phyloP scores from a whole-genome alignment of 768 basidiomycete species.

The Amanita fuliginea region DNA sequence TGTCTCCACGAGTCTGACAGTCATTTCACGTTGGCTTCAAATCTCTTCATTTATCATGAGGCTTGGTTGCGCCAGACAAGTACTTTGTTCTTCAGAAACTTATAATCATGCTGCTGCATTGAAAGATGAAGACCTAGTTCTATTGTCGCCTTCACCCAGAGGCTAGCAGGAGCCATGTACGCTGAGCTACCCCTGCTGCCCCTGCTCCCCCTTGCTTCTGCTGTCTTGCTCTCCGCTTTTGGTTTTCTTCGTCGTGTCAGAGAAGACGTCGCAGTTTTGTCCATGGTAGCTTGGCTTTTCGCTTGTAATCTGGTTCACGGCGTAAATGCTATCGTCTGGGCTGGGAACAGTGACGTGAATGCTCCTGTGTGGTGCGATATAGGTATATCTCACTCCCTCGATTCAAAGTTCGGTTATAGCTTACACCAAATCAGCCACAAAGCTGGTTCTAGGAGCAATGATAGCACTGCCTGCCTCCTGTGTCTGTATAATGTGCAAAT shows the following conservation, averaged over 20 bases:
- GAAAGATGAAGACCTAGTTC: background rate
- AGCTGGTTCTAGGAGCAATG: slow-evolving; percentile 26
- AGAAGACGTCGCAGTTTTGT: slow-evolving; percentile 32
- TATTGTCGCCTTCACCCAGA: background rate
- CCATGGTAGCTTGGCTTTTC: slow-evolving; percentile 42
- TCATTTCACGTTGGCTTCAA: background rate
- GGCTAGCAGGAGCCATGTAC: slow-evolving; percentile 17
- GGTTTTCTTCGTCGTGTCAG: slow-evolving; percentile 33
- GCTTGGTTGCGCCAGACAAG: background rate
- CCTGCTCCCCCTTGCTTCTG: slow-evolving; percentile 33
- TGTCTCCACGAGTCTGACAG: background rate
- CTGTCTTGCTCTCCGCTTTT: slow-evolving; percentile 27
- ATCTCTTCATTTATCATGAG: background rate
- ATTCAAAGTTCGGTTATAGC: background rate
- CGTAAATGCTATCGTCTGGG: slow-evolving; percentile 55
- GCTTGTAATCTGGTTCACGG: slow-evolving; percentile 37
- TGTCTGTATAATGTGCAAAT: slow-evolving; percentile 41
- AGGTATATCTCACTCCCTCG: slow-evolving; percentile 22
- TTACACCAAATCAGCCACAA: background rate
- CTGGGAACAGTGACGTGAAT: slow-evolving; percentile 30
- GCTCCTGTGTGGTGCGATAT: slow-evolving; percentile 72
- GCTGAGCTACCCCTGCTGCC: slow-evolving; percentile 25
- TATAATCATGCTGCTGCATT: background rate
- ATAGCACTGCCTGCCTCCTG: slow-evolving; percentile 50
- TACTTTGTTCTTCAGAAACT: slow-evolving; percentile 1